Evolutionary conservation across 1,284 basidiomycete species (phyloP).

Genomic region (Tremellales sp.): DNA sequence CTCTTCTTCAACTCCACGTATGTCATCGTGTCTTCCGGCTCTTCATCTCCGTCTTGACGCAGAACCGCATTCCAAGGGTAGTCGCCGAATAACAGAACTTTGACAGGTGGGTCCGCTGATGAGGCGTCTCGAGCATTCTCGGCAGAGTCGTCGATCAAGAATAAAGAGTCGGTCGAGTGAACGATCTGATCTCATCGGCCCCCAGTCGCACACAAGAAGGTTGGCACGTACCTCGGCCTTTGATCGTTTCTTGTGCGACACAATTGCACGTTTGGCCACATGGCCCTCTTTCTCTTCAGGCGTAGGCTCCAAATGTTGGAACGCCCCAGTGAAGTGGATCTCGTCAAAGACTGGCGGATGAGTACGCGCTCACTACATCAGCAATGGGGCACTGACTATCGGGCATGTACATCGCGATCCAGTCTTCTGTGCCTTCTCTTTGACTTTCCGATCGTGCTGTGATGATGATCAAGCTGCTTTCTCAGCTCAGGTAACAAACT

Average conservation of each 20-base stretch:
- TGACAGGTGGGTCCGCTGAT: conserved; percentile 47
- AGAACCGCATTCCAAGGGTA: conserved; percentile 67
- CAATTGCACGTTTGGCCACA: conserved; percentile 49
- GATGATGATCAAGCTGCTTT: conserved; percentile 56
- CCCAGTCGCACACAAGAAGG: not conserved
- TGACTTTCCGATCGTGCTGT: conserved; percentile 64
- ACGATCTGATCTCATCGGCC: conserved; percentile 54
- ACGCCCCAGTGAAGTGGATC: conserved; percentile 71
- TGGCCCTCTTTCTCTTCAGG: conserved; percentile 50
- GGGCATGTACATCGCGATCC: conserved; percentile 64
- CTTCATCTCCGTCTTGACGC: conserved; percentile 15
- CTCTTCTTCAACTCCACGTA: conserved; percentile 54
- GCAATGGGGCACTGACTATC: conserved; percentile 48
- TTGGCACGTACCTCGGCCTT: conserved; percentile 61
- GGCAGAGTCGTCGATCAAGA: conserved; percentile 72
- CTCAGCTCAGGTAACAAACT: not conserved
- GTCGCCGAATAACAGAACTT: conserved; percentile 69
- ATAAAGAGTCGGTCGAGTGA: conserved; percentile 57
- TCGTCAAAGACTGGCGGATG: conserved; percentile 57
- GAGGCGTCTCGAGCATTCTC: conserved; percentile 68
- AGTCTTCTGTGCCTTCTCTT: conserved; percentile 61
- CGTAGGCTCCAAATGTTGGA: conserved; percentile 48
- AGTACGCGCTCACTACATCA: not conserved
- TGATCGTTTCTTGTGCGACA: conserved; percentile 58
- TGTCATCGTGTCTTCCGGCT: conserved; percentile 53